These are phyloP conservation scores for Barbarea vulgaris DNA, from an alignment of 345 rosid genomes.

Conservation along the genomic window DNA sequence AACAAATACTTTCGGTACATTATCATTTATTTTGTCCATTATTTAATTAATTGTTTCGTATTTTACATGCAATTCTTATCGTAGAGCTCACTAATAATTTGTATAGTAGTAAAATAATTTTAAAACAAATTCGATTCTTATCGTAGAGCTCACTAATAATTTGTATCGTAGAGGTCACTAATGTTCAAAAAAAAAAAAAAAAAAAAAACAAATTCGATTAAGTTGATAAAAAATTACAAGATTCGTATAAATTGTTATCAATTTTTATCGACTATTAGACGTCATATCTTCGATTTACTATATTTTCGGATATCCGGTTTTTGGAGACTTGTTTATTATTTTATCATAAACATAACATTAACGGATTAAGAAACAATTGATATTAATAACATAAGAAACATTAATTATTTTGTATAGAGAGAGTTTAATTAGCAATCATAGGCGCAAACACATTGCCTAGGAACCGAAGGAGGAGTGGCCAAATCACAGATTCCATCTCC, in stretches of 20 bases:
- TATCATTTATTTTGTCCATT: background rate
- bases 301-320: too few relatives aligned
- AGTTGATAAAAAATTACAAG: too few relatives aligned
- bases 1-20: constrained; percentile 26
- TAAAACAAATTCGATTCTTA: background rate
- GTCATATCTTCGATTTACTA: background rate
- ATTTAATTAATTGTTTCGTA: background rate
- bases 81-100: background rate
- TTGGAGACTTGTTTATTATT: background rate
- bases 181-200: too few relatives aligned
- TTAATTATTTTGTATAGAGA: background rate
- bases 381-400: background rate
- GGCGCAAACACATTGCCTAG: background rate
- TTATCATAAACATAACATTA: background rate
- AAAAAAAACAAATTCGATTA: too few relatives aligned
- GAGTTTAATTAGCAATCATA: background rate
- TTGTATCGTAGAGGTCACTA: too few relatives aligned
- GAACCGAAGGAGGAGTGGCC: background rate
- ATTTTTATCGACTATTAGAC: background rate
- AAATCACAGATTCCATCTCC: background rate
- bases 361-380: background rate
- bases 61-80: background rate
- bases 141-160: background rate
- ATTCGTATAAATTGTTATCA: background rate
- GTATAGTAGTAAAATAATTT: too few relatives aligned